A percentile compares a stretch with the other conserved stretches of the same genome.
Evolutionary conservation across 1,284 basidiomycete species (phyloP).

Genomic region (Hymenochaete sp.): DNA sequence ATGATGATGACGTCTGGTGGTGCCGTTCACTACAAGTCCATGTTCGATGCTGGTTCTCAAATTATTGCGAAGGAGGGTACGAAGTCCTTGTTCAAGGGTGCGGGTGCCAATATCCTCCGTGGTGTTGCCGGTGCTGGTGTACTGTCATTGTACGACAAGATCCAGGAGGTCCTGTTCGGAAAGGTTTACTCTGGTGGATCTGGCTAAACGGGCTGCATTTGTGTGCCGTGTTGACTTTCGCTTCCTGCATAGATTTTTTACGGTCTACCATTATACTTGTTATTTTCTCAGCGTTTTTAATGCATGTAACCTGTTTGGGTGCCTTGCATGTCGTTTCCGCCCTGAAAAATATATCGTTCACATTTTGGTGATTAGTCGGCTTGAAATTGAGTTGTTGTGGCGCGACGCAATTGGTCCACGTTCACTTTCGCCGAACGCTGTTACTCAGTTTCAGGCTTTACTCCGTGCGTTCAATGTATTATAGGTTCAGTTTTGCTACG

Average conservation of each 20-base stretch:
- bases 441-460: too few species aligned
- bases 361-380: too few species aligned
- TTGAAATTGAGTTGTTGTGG: too few species aligned
- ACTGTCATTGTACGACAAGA: slow-evolving; percentile 88
- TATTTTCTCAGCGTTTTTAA: slow-evolving; percentile 13
- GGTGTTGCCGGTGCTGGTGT: slow-evolving; percentile 98
- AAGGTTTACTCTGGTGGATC: slow-evolving; percentile 88
- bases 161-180: slow-evolving; percentile 87
- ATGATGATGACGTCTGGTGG: slow-evolving; percentile 94
- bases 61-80: slow-evolving; percentile 87
- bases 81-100: slow-evolving; percentile 89
- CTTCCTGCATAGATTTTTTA: slow-evolving; percentile 16
- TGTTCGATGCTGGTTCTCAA: slow-evolving; percentile 76
- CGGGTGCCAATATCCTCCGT: slow-evolving; percentile 97
- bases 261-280: slow-evolving; percentile 13
- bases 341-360: slow-evolving; percentile 14
- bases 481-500: too few species aligned
- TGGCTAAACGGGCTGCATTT: slow-evolving; percentile 30
- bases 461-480: too few species aligned
- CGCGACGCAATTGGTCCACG: too few species aligned
- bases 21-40: slow-evolving; percentile 83
- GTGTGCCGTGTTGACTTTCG: slow-evolving; percentile 4
- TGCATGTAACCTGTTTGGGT: neutral
- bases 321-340: slow-evolving; percentile 11
- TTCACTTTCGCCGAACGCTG: too few species aligned